Base-by-base conservation (phyloP, 1,284 basidiomycete genomes). In the Meripilus lineatus region DNA sequence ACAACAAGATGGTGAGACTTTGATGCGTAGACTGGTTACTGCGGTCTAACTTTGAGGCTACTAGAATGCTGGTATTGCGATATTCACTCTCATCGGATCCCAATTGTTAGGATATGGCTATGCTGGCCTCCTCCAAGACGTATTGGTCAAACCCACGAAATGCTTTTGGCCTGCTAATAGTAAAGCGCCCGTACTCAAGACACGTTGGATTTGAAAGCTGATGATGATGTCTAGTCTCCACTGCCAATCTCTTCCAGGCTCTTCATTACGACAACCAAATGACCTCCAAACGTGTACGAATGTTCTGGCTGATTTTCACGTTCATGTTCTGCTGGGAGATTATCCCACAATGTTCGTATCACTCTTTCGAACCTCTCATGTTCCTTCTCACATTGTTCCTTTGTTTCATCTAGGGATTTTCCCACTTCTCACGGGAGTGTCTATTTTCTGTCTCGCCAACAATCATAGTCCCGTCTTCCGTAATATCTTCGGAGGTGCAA, bases 381-480 rank as follows among this genome's bases (percentile, higher is more conserved):
- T 10, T n/a, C 22, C n/a, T 11, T 5, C 21, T 36, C 30, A 40
- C 5, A 26, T 70, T 8, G 22, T 24, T 25, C 8, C 7, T 20
- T n/a, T 25, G 5, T 13, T 17, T 33, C 14, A 38, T 40, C 36
- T 50, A 53, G 60, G 60, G 61, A 61, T 62, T 24, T 62, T 62
- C 57, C 61, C 60, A 6, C 45, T 66, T 3, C 62, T 75, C 17
- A 75, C 72, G 0, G 75, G 75, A 3, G 50, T 77, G 25, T 76
- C 62, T 1, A 70, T 84, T 24, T 73, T 81, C 57, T 84, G 81
- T 49, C 62, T 84, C 14, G 80, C 77, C 6, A 68, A 72, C 47
- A 78, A 69, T 40, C 60, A 64, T 17, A 74, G 61, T 18, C 50
- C 65, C 0, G 59, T 70, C 20, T 71, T 81, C 54, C 73, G 78